Evolutionary conservation across 2,329 filamentous ascomycete species (phyloP), one percentile per base, ranked within the genome.

Genomic region (Fusarium paranaense): DNA sequence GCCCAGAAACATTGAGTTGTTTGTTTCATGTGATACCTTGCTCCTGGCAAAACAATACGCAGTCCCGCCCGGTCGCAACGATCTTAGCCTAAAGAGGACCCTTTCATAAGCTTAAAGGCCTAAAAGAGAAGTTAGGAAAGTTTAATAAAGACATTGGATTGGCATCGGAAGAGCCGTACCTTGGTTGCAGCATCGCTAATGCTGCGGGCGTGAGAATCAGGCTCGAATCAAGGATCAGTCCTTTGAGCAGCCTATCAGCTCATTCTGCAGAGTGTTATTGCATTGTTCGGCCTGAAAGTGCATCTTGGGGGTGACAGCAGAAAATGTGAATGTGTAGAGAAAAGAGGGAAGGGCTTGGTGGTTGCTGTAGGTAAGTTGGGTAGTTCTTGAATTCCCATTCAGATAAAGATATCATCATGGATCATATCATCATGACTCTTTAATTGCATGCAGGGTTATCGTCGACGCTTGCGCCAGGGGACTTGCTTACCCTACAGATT

Each of bases 401-500:
- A 35, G 33, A 62, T 50, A 47, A 22, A 50, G 54, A 25, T 35
- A n/a, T 35, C 32, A 33, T 42, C 58, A 20, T 52, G 33, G 25
- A 37, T 47, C 18, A 62, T 32, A 30, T 25, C 68, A 64, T 72
- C 68, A 64, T 72, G 72, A 74, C 72, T 74, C 72, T 74, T 74
- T 74, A 74, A 74, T 72, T 74, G 72, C 72, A 74, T 74, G 61
- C 50, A 67, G 70, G 47, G 47, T 52, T 58, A 58, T 58, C 54
- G 67, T 67, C 22, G 54, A 62, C 16, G 37, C 10, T 56, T 62
- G 37, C 60, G 54, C 33, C 42, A 63, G 60, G 54, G 70, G 67
- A 67, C 54, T 54, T 52, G 59, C 71, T 33, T 73, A 73, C 71
- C 71, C 71, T 73, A 64, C 62, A 71, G 37, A 59, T 40, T 22